Evolutionary conservation across 2,329 filamentous ascomycete genomes (phyloP).

Genomic region (Stenocarpella maydis): DNA sequence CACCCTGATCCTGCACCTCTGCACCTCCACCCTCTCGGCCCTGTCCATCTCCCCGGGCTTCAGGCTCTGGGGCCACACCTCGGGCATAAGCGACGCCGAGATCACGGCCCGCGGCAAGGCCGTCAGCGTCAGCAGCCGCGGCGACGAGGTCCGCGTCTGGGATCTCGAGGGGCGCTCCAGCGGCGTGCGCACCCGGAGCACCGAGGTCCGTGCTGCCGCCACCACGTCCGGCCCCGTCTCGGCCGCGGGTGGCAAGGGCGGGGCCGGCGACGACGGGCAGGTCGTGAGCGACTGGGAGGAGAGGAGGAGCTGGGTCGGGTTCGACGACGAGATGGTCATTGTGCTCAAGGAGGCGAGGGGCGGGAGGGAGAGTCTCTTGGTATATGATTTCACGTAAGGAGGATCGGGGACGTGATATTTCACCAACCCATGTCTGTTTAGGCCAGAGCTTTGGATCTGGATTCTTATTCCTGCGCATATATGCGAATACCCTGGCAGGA

Average conservation of each 20-base stretch:
- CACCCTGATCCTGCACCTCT: constrained; percentile 82
- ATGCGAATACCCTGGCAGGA: not conserved
- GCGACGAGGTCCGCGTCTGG: constrained; percentile 85
- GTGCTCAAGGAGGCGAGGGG: constrained; percentile 76
- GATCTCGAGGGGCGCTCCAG: constrained; percentile 77
- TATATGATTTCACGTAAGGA: constrained; percentile 89
- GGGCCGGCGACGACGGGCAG: not conserved
- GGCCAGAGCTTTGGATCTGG: not conserved
- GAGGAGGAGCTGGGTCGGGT: constrained; percentile 75
- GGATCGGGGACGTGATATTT: not conserved
- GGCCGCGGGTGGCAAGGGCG: not conserved
- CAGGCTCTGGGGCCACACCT: constrained; percentile 90
- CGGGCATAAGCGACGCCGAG: constrained; percentile 84
- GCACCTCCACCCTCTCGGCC: constrained; percentile 73
- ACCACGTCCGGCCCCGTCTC: not conserved
- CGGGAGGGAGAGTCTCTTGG: constrained; percentile 76
- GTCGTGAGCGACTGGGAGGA: constrained; percentile 50
- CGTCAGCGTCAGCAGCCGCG: constrained; percentile 85
- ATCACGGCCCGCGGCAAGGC: constrained; percentile 87
- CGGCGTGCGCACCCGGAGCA: constrained; percentile 50
- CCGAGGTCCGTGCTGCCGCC: constrained; percentile 56
- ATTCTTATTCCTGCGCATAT: not conserved
- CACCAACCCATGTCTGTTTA: not conserved
- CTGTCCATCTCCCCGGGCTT: constrained; percentile 77
- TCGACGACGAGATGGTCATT: constrained; percentile 92